Base-by-base conservation (phyloP, 2,329 filamentous ascomycete genomes). In the Talaromyces sp. region DNA sequence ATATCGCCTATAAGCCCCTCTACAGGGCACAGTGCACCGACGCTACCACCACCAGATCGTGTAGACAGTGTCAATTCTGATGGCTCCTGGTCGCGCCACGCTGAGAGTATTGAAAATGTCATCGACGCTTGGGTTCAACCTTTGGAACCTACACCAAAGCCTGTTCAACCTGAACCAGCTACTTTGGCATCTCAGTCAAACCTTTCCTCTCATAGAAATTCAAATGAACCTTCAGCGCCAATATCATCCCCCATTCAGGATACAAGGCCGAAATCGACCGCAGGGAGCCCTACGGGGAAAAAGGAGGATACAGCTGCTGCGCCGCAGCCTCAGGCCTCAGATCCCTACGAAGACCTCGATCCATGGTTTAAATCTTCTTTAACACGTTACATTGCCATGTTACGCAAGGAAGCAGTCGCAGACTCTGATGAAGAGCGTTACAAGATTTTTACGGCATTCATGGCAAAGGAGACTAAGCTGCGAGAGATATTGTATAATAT, bases 291-390 rank as follows among this genome's bases (percentile, higher is more conserved):
- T 7, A 52, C 41, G 29, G 58, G 56, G 42, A 47, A n/a, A 24
- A 54, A 58, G 47, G 33, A 20, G 36, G 43, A 39, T 19, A 33
- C 29, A 3, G 33, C 51, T 13, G 45, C 56, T 27, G 24, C 24
- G 24, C 24, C 24, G 4, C 24, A 27, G 24, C 43, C 57, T 14
- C 67, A 62, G 35, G 36, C 49, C 52, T 72, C 46, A 19, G 76
- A 82, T 57, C 78, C 79, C 4, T 78, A 78, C 52, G 75, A 73
- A 20, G 81, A 82, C 57, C 70, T 84, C n/a, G 79, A 82, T 54
- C 77, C 80, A 2, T 83, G 82, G 79, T 83, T 78, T 57, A 79
- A 76, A 58, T 79, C 80, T 2, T 84, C 82, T 22, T 64, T 84
- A 43, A 77, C 80, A 45, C 73, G 81, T 37, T 84, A 79, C 60